phyloP scores from a whole-genome alignment of 2,329 filamentous ascomycete species.

The Epichloe amarillans region DNA sequence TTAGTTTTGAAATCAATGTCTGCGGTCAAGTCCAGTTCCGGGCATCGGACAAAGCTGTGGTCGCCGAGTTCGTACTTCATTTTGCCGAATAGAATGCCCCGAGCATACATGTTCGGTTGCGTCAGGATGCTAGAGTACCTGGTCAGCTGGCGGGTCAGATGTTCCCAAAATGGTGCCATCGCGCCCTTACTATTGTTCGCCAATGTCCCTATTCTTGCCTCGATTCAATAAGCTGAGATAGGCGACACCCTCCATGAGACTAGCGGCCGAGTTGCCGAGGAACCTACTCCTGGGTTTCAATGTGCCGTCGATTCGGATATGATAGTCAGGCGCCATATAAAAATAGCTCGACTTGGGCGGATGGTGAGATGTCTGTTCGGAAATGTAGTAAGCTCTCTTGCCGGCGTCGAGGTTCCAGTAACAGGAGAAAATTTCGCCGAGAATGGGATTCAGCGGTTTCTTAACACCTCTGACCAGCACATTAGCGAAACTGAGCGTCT shows the following conservation, averaged over 20 bases:
- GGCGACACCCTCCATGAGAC: conserved; percentile 94
- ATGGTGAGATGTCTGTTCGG: conserved; percentile 96
- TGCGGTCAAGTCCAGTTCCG: conserved; percentile 71
- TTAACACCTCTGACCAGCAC: conserved; percentile 64
- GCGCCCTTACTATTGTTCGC: conserved; percentile 71
- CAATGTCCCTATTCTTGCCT: conserved; percentile 47
- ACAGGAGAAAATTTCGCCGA: conserved; percentile 88
- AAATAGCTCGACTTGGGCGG: conserved; percentile 99
- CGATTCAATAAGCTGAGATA: conserved; percentile 73
- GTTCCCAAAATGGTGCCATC: background rate
- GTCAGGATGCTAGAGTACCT: conserved; percentile 57
- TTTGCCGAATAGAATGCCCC: conserved; percentile 92
- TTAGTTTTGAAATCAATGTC: conserved; percentile 99
- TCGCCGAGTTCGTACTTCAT: conserved; percentile 99
- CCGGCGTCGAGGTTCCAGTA: conserved; percentile 87
- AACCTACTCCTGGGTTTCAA: conserved; percentile 93
- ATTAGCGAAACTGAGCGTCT: background rate
- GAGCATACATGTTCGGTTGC: conserved; percentile 97
- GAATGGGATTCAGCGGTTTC: conserved; percentile 91
- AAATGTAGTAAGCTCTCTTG: conserved; percentile 85
- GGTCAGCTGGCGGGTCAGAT: conserved; percentile 3
- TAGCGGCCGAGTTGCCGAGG: conserved; percentile 90
- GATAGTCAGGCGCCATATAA: conserved; percentile 87
- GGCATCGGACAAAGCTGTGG: conserved; percentile 84
- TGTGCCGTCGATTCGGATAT: conserved; percentile 90